phyloP scores from a whole-genome alignment of 2,329 filamentous ascomycete genomes.

The Monosporascus sp. region DNA sequence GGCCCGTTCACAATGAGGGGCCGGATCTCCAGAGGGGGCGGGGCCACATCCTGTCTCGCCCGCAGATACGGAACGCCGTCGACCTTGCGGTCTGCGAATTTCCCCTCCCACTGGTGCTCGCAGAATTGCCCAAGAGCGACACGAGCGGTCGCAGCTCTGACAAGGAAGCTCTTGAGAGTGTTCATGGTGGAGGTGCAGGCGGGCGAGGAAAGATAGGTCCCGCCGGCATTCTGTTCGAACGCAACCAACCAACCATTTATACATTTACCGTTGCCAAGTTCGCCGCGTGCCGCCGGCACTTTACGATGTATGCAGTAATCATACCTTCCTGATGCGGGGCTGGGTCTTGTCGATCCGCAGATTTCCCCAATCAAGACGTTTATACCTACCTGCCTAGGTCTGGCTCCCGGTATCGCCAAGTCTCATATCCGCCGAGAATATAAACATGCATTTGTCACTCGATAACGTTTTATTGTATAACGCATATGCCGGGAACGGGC shows the following conservation, averaged over 20 bases:
- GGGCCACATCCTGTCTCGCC: conserved; percentile 12
- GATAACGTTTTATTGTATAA: neutral
- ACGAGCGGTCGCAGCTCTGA: conserved; percentile 4
- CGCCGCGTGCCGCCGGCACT: neutral
- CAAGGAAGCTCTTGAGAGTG: conserved; percentile 10
- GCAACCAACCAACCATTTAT: neutral
- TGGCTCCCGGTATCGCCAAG: conserved; percentile 7
- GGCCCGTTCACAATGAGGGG: conserved; percentile 26
- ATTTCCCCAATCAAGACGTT: conserved; percentile 4
- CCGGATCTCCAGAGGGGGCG: conserved; percentile 24
- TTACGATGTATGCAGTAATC: neutral
- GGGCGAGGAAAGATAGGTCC: neutral
- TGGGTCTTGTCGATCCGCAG: neutral
- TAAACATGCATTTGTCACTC: neutral
- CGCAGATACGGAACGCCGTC: conserved; percentile 15
- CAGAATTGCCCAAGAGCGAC: conserved; percentile 18
- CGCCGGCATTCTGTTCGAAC: neutral
- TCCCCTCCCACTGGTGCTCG: conserved; percentile 25
- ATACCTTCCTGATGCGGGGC: conserved; percentile 11
- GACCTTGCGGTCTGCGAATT: conserved; percentile 17
- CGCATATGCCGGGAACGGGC: neutral
- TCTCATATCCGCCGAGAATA: conserved; percentile 9
- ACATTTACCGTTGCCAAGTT: conserved; percentile 1
- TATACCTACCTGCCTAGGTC: conserved; percentile 4
- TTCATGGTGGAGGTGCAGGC: conserved; percentile 5